phyloP scores from a whole-genome alignment of 2,329 filamentous ascomycete species.

The Fusarium acutatum region DNA sequence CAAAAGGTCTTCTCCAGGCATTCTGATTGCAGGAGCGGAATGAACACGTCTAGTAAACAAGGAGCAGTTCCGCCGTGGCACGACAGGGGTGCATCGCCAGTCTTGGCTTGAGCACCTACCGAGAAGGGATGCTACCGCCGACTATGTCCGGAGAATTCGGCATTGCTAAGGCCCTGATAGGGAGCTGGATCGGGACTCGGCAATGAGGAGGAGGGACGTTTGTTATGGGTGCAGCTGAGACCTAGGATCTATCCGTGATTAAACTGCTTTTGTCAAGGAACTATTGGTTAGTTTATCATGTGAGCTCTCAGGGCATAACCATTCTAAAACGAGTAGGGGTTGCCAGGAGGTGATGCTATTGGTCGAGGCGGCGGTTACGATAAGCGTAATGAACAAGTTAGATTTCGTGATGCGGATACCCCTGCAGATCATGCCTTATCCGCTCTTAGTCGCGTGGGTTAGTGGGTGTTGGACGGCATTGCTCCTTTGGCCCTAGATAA shows the following conservation, averaged over 20 bases:
- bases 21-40: background rate
- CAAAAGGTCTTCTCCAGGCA: background rate
- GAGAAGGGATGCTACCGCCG: slow-evolving; percentile 16
- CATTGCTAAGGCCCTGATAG: slow-evolving; percentile 22
- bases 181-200: slow-evolving; percentile 23
- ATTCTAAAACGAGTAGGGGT: background rate
- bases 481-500: background rate
- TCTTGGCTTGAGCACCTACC: slow-evolving; percentile 8
- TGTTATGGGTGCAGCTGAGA: background rate
- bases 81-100: background rate
- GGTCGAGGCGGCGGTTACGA: slow-evolving; percentile 1
- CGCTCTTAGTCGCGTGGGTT: background rate
- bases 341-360: background rate
- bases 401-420: slow-evolving; percentile 14
- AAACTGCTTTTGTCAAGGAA: background rate
- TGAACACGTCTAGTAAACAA: background rate
- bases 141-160: slow-evolving; percentile 24
- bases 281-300: slow-evolving; percentile 5
- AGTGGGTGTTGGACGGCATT: background rate
- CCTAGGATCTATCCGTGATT: background rate
- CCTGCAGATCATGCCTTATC: slow-evolving; percentile 24
- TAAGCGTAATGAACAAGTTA: slow-evolving; percentile 19
- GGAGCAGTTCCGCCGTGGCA: background rate
- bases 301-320: background rate
- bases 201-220: slow-evolving; percentile 3